Evolutionary conservation across 306 rosid species (phyloP).

Genomic region (Acmispon strigosus): DNA sequence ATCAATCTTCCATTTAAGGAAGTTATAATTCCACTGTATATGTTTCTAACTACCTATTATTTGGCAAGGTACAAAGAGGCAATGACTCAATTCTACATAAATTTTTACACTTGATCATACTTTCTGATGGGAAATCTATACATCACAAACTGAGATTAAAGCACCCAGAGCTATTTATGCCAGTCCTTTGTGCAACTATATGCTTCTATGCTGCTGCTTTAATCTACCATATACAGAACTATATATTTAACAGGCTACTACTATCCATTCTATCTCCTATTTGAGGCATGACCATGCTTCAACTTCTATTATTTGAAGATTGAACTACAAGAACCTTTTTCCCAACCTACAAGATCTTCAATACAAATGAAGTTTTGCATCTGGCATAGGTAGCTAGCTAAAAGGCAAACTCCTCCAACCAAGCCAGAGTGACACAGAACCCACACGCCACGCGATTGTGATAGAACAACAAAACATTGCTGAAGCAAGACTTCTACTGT

Average conservation of each 20-base stretch:
- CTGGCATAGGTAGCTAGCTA: background rate
- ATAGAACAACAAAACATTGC: background rate
- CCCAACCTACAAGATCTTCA: background rate
- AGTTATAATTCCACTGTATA: background rate
- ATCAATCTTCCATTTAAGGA: background rate
- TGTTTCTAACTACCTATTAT: background rate
- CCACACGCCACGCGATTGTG: background rate
- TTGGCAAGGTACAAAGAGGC: background rate
- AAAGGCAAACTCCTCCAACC: constrained; percentile 4
- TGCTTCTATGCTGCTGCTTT: constrained; percentile 15
- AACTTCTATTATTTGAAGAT: background rate
- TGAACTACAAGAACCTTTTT: background rate
- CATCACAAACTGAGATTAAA: background rate
- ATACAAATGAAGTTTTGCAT: background rate
- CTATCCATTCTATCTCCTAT: constrained; percentile 7
- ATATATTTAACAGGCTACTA: background rate
- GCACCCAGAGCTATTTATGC: background rate
- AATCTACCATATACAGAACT: constrained; percentile 15
- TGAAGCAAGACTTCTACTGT: constrained; percentile 12
- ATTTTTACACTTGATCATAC: background rate
- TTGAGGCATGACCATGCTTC: background rate
- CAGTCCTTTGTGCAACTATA: constrained; percentile 7
- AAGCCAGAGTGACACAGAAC: background rate
- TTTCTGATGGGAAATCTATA: constrained; percentile 13
- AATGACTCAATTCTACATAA: background rate